These are phyloP conservation scores for Jatropha podagrica DNA, from an alignment of 441 rosid species.

Conservation along the genomic window DNA sequence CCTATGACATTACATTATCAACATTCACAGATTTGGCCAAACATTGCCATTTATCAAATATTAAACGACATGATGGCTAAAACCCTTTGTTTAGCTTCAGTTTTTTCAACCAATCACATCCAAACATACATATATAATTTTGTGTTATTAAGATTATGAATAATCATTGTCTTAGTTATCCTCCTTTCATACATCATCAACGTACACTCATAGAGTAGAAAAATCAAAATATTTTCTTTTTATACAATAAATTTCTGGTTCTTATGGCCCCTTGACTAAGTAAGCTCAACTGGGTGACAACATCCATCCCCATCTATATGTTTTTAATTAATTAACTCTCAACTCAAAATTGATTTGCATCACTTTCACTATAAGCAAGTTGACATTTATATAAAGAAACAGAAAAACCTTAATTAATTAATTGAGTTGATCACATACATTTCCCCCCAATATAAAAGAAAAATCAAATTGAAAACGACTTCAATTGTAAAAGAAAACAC, in stretches of 20 bases:
- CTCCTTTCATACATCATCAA: too few species aligned
- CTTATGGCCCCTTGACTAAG: neutral
- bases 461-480: conserved; percentile 20
- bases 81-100: conserved; percentile 17
- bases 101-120: conserved; percentile 28
- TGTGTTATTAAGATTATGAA: too few species aligned
- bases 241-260: neutral
- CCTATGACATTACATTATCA: neutral
- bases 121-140: neutral
- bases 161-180: neutral
- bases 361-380: conserved; percentile 13
- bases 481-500: neutral
- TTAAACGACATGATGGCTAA: conserved; percentile 1
- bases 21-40: neutral
- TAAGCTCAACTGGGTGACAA: neutral
- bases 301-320: conserved; percentile 5
- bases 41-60: neutral
- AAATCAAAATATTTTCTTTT: neutral
- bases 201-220: neutral
- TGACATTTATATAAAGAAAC: conserved; percentile 1
- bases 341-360: neutral
- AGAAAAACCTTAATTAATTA: neutral
- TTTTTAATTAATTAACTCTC: neutral
- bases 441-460: neutral
- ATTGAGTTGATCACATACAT: neutral